phyloP scores from a whole-genome alignment of 164 flowering plant species.

The Umbellularia californica region DNA sequence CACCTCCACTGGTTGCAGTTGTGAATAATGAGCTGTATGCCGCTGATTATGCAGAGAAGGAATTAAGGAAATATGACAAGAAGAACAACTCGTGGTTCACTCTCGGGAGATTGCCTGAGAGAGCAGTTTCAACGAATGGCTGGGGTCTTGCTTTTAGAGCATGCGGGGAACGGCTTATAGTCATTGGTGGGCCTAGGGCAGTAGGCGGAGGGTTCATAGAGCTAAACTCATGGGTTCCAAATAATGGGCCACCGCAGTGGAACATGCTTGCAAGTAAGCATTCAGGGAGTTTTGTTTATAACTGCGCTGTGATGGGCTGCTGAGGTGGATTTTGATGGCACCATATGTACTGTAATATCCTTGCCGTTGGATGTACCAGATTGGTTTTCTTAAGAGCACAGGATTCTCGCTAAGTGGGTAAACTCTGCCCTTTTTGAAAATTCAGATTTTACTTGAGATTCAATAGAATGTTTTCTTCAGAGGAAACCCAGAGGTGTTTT shows the following conservation, averaged over 20 bases:
- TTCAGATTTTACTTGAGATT: not conserved
- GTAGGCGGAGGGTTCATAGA: slow-evolving; percentile 59
- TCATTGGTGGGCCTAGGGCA: slow-evolving; percentile 76
- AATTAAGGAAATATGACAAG: slow-evolving; percentile 68
- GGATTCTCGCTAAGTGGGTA: not conserved
- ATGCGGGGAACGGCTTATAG: slow-evolving; percentile 79
- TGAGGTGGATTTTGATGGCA: slow-evolving; percentile 7
- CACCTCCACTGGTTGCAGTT: slow-evolving; percentile 89
- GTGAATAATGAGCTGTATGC: slow-evolving; percentile 81
- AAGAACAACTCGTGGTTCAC: slow-evolving; percentile 44
- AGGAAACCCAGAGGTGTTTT: not conserved
- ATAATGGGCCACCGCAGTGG: slow-evolving; percentile 82
- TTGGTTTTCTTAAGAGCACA: not conserved
- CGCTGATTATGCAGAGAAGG: slow-evolving; percentile 79
- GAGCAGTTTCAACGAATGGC: slow-evolving; percentile 76
- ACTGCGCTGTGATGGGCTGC: slow-evolving; percentile 37
- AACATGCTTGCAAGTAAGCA: slow-evolving; percentile 40
- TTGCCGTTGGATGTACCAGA: not conserved
- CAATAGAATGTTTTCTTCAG: not conserved
- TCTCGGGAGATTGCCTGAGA: slow-evolving; percentile 79
- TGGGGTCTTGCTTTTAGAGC: slow-evolving; percentile 97
- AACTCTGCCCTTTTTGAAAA: not conserved
- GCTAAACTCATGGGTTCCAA: slow-evolving; percentile 80
- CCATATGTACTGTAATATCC: not conserved
- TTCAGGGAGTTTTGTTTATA: slow-evolving; percentile 29